phyloP scores from a whole-genome alignment of 2,329 filamentous ascomycete genomes.

The Xylariales sp. region DNA sequence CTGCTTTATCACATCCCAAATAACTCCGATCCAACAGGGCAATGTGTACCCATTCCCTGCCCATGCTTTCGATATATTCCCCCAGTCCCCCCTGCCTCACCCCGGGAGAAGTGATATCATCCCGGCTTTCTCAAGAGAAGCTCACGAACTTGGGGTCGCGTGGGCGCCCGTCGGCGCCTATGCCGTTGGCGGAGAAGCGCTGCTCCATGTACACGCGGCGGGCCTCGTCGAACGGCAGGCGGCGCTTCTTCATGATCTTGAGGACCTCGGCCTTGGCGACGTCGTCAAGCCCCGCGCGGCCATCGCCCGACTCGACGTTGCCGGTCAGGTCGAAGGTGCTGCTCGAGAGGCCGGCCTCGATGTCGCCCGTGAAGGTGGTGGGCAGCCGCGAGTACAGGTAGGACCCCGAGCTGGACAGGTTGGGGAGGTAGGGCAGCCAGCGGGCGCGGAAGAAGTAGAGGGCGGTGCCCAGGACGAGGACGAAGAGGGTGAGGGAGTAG shows the following conservation, averaged over 20 bases:
- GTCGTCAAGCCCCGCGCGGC: slow-evolving; percentile 75
- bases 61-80: too few species aligned
- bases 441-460: slow-evolving; percentile 75
- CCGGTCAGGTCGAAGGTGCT: slow-evolving; percentile 75
- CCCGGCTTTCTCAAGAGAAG: slow-evolving; percentile 58
- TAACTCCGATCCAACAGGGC: too few species aligned
- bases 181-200: slow-evolving; percentile 80
- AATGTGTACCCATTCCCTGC: too few species aligned
- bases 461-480: slow-evolving; percentile 66
- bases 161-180: slow-evolving; percentile 82
- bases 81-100: too few species aligned
- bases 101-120: too few species aligned
- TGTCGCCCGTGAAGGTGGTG: slow-evolving; percentile 73
- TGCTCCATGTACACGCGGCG: slow-evolving; percentile 81
- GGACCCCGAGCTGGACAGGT: slow-evolving; percentile 39
- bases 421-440: slow-evolving; percentile 70
- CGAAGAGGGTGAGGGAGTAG: slow-evolving; percentile 69
- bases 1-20: too few species aligned
- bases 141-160: slow-evolving; percentile 94
- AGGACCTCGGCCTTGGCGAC: slow-evolving; percentile 77
- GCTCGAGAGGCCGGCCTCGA: slow-evolving; percentile 82
- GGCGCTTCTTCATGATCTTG: slow-evolving; percentile 82
- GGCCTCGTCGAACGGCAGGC: slow-evolving; percentile 87
- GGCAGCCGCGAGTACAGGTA: slow-evolving; percentile 74
- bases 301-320: slow-evolving; percentile 78